Evolutionary conservation across 768 basidiomycete species (phyloP).

Genomic region (Kwoniella dendrophila): DNA sequence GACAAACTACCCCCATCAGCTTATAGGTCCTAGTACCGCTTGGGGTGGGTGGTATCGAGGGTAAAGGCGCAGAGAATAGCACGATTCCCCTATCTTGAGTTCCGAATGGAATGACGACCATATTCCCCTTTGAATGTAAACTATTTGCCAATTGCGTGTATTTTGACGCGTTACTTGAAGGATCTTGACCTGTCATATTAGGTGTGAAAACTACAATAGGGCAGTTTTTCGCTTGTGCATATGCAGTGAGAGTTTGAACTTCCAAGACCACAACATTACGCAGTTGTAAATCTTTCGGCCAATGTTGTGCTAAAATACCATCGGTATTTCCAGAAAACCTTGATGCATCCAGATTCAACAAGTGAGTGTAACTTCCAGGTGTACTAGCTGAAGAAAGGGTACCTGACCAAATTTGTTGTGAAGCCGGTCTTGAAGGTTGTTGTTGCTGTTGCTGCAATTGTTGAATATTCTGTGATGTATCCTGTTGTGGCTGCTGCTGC

Average conservation of each 20-base stretch:
- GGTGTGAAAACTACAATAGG: conserved; percentile 22
- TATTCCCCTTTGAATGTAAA: conserved; percentile 24
- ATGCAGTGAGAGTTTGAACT: conserved; percentile 16
- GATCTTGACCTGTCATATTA: conserved; percentile 1
- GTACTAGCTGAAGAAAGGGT: conserved; percentile 11
- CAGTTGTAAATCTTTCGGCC: conserved; percentile 25
- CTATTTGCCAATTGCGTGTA: conserved; percentile 22
- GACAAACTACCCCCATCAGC: conserved; percentile 34
- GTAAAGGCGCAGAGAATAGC: conserved; percentile 24
- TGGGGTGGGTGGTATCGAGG: conserved; percentile 5
- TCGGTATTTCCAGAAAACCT: conserved; percentile 19
- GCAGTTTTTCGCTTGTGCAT: conserved; percentile 23
- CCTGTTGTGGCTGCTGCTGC: conserved; percentile 3
- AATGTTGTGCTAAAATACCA: conserved; percentile 13
- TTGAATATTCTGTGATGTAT: not conserved
- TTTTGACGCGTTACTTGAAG: conserved; percentile 2
- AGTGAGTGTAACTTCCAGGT: conserved; percentile 3
- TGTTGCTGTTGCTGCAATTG: not conserved
- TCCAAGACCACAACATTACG: conserved; percentile 14
- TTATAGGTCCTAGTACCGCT: conserved; percentile 16
- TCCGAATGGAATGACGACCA: conserved; percentile 30
- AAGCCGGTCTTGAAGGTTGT: too few species aligned
- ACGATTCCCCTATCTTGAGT: conserved; percentile 30
- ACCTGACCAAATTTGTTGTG: conserved; percentile 25
- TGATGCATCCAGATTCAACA: conserved; percentile 19